phyloP scores from a whole-genome alignment of 2,329 filamentous ascomycete genomes.

The Botryotinia convoluta region DNA sequence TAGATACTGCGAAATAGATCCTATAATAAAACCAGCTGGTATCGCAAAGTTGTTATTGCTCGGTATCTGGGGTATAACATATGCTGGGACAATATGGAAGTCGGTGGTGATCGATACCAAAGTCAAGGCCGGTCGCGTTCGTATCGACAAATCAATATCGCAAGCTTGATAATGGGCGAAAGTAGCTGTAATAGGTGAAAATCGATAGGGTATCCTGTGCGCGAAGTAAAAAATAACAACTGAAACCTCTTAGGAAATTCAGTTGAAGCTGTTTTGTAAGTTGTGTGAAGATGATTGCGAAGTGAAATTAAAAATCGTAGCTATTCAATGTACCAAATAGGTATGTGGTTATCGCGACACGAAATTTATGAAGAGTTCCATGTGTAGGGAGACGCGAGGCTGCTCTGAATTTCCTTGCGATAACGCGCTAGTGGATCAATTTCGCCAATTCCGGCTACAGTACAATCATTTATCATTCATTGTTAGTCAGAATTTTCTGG shows the following conservation, averaged over 20 bases:
- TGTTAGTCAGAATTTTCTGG: background rate
- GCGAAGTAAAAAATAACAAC: background rate
- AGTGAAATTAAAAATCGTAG: background rate
- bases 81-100: background rate
- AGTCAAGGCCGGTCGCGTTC: background rate
- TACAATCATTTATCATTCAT: background rate
- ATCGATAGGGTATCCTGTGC: background rate
- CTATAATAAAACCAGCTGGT: background rate
- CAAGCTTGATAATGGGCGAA: background rate
- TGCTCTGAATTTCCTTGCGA: background rate
- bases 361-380: background rate
- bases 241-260: too few relatives aligned
- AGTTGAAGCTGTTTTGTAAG: background rate
- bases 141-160: background rate
- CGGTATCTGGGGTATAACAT: background rate
- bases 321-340: background rate
- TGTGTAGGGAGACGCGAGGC: constrained; percentile 12
- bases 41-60: background rate
- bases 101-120: background rate
- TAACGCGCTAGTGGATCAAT: constrained; percentile 14
- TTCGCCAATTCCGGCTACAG: background rate
- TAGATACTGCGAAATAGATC: background rate
- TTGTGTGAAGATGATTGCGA: background rate
- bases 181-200: background rate
- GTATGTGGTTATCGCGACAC: background rate